Percentiles rank a stretch among this genome's conserved stretches.
These are phyloP conservation scores for Cytospora piceae DNA, from an alignment of 2,329 filamentous ascomycete species.

Conservation along the genomic window DNA sequence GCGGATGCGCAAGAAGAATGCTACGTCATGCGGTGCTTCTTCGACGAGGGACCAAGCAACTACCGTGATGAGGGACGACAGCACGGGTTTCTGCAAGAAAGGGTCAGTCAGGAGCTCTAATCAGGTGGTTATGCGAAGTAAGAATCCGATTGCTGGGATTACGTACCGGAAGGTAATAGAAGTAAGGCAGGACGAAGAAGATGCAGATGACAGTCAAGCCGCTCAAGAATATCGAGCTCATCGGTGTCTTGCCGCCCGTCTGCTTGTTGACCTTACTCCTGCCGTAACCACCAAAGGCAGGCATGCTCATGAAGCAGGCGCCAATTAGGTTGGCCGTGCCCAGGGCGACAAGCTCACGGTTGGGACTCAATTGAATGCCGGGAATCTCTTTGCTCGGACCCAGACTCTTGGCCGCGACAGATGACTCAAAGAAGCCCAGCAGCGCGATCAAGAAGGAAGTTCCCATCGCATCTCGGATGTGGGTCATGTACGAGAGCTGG, in stretches of 20 bases:
- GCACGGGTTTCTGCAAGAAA: constrained; percentile 77
- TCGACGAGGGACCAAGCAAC: constrained; percentile 94
- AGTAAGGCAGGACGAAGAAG: constrained; percentile 82
- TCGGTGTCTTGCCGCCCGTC: constrained; percentile 88
- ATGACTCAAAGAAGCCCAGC: constrained; percentile 98
- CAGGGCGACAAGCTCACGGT: constrained; percentile 89
- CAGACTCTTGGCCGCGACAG: constrained; percentile 90
- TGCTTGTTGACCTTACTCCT: constrained; percentile 93
- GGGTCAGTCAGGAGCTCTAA: constrained; percentile 5
- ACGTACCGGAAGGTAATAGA: constrained; percentile 93
- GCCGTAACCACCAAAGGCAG: constrained; percentile 94
- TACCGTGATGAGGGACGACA: constrained; percentile 92
- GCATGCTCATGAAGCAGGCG: constrained; percentile 88
- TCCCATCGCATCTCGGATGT: constrained; percentile 84
- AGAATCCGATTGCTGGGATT: neutral
- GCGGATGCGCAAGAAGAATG: constrained; percentile 83
- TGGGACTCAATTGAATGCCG: constrained; percentile 83
- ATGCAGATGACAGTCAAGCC: constrained; percentile 81
- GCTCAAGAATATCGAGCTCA: constrained; percentile 88
- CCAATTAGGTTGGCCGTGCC: constrained; percentile 91
- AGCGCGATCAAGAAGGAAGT: constrained; percentile 93
- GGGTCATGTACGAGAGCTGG: constrained; percentile 71
- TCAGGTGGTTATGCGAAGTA: constrained; percentile 23
- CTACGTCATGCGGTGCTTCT: constrained; percentile 89
- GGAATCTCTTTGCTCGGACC: constrained; percentile 72